Base-by-base conservation (phyloP, 176 grass and related monocot species). In the Triticum urartu region DNA sequence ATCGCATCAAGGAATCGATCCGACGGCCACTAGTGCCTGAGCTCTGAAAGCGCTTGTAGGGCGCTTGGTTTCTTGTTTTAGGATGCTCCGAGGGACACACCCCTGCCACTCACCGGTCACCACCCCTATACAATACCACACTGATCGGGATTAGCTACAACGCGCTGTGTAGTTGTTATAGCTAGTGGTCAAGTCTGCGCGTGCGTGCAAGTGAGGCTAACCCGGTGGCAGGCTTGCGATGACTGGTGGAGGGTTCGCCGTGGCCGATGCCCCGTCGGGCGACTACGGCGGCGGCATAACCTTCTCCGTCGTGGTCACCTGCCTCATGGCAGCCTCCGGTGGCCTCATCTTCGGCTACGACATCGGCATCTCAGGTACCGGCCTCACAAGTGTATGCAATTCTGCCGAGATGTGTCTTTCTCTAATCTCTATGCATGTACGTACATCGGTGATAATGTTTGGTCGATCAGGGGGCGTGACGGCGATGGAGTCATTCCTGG, bases 311-410 rank as follows among this genome's bases (percentile, higher is more conserved):
- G 72, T 92, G 9, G 62, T 95, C n/a, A 88, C 93, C 18, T 95
- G 93, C 83, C 68, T 95, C 78, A 88, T 95, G 82, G 93, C 90
- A 6, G 90, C 93, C n/a, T 90, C 88, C 6, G 93, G 90, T 20
- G 93, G 93, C 18, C 88, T 88, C 38, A 92, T 95, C 84, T 95
- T 95, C 81, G 90, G 90, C 72, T 95, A 95, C 76, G 93, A 95
- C 64, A 95, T 91, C 56, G 91, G 89, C 65, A 85, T 95, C 69
- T 95, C 94, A 61, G 91, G 91, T 85, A 35, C 36, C 25, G 32
- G 21, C 61, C 68, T 26, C 58, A 14, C 63, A 12, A 7, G n/a
- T 11, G 63, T 68, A 68, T 33, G 40, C 21, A 24, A 11, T 33
- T 18, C 9, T 52, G 22, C 50, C 12, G 12, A 47, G 22, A 54